phyloP scores from a whole-genome alignment of 2,329 filamentous ascomycete species.

The Alternaria novae-zelandiae region DNA sequence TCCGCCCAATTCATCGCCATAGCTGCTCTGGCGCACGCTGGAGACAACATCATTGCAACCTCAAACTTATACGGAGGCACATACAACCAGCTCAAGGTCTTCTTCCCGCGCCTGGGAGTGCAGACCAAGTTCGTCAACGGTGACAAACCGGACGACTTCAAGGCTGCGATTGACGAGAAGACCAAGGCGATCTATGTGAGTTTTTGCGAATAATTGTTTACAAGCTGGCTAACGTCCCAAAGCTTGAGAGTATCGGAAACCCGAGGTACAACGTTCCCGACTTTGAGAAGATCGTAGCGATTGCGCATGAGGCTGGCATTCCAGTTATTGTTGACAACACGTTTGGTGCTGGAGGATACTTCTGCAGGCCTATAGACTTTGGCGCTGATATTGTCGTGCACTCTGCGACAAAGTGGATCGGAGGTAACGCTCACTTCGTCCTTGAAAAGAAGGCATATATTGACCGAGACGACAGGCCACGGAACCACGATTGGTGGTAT shows the following conservation, averaged over 20 bases:
- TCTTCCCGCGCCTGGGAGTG: constrained; percentile 85
- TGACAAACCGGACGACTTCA: constrained; percentile 80
- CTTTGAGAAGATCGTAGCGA: constrained; percentile 82
- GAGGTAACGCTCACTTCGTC: constrained; percentile 58
- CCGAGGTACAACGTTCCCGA: constrained; percentile 93
- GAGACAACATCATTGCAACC: constrained; percentile 93
- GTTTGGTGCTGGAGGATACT: constrained; percentile 92
- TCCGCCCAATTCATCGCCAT: constrained; percentile 92
- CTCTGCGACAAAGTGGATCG: constrained; percentile 96
- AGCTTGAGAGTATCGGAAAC: constrained; percentile 84
- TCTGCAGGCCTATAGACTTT: constrained; percentile 82
- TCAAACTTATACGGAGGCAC: constrained; percentile 89
- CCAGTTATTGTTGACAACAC: constrained; percentile 81
- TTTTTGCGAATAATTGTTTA: background rate
- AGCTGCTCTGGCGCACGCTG: constrained; percentile 79
- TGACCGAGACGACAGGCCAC: constrained; percentile 55
- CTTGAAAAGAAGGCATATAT: background rate
- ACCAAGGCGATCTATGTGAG: constrained; percentile 86
- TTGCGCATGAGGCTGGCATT: constrained; percentile 71
- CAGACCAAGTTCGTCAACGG: constrained; percentile 85
- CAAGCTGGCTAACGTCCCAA: background rate
- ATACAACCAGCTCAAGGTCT: constrained; percentile 96
- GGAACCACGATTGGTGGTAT: constrained; percentile 90
- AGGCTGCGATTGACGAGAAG: constrained; percentile 83
- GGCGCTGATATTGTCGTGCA: constrained; percentile 94